These are phyloP conservation scores for Colletotrichum tropicale DNA, from an alignment of 2,329 filamentous ascomycete genomes.

Conservation along the genomic window DNA sequence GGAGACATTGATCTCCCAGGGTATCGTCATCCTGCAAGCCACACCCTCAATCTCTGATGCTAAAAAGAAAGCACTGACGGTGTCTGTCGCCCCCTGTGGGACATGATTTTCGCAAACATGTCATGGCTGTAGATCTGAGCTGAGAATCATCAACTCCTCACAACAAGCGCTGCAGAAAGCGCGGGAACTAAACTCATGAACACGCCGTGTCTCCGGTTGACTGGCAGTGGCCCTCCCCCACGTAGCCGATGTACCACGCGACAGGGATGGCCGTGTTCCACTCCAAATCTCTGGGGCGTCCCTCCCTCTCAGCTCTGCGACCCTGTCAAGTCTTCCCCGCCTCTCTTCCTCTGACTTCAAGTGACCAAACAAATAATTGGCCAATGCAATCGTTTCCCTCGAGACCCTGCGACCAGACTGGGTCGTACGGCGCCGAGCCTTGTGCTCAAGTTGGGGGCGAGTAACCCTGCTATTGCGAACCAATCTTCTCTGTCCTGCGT, in stretches of 20 bases:
- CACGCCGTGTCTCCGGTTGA: background rate
- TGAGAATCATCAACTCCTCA: background rate
- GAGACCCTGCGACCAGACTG: background rate
- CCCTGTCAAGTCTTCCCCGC: background rate
- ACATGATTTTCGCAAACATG: background rate
- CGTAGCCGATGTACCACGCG: background rate
- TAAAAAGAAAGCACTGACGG: background rate
- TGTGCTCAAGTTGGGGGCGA: background rate
- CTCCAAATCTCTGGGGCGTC: background rate
- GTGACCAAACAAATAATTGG: background rate
- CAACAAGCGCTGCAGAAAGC: background rate
- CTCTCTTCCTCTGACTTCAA: background rate
- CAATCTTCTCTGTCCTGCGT: slow-evolving; percentile 10
- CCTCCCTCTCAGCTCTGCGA: background rate
- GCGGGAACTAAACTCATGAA: background rate
- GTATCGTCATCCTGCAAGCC: background rate
- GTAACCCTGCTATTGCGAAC: background rate
- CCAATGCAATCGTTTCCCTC: background rate
- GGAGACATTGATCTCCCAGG: background rate
- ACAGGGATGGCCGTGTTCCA: background rate
- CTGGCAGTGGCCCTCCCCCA: background rate
- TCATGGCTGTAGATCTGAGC: background rate
- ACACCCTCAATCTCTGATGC: background rate
- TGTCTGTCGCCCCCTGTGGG: background rate
- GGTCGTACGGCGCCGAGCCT: background rate